Percentiles rank a stretch among this genome's conserved stretches.
phyloP scores from a whole-genome alignment of 1,139 yeast species.

The Lodderomyces parapsilosis region DNA sequence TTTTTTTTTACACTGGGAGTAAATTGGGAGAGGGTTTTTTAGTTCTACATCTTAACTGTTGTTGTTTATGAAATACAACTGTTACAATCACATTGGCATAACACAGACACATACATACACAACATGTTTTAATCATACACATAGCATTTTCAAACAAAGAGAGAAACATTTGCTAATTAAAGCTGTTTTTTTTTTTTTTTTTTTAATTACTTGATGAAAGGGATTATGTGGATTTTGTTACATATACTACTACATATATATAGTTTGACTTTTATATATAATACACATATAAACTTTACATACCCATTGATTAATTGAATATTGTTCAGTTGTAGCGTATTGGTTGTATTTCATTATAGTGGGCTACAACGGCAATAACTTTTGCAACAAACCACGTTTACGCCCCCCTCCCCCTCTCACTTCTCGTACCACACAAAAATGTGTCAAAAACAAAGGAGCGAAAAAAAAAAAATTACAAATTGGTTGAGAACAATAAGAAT shows the following conservation, averaged over 20 bases:
- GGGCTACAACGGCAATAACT: no score
- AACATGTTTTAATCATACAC: background rate
- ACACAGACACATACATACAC: no score
- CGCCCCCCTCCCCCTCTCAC: background rate
- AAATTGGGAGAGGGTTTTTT: background rate
- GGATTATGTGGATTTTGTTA: background rate
- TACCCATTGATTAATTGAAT: background rate
- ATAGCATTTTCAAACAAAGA: background rate
- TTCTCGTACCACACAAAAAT: conserved; percentile 1
- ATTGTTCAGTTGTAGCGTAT: no score
- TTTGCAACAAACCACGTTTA: no score
- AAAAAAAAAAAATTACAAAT: background rate
- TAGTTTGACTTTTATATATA: background rate
- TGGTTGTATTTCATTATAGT: no score
- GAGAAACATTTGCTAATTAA: background rate
- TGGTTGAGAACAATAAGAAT: background rate
- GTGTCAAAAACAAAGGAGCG: conserved; percentile 1
- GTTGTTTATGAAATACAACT: background rate
- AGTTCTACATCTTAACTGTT: background rate
- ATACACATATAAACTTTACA: background rate
- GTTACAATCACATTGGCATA: background rate
- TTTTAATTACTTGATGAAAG: background rate
- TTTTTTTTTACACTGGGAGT: background rate
- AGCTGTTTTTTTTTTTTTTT: background rate
- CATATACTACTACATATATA: background rate